These are phyloP conservation scores for Scedosporium aurantiacum DNA, from an alignment of 2,329 filamentous ascomycete genomes.

Conservation along the genomic window DNA sequence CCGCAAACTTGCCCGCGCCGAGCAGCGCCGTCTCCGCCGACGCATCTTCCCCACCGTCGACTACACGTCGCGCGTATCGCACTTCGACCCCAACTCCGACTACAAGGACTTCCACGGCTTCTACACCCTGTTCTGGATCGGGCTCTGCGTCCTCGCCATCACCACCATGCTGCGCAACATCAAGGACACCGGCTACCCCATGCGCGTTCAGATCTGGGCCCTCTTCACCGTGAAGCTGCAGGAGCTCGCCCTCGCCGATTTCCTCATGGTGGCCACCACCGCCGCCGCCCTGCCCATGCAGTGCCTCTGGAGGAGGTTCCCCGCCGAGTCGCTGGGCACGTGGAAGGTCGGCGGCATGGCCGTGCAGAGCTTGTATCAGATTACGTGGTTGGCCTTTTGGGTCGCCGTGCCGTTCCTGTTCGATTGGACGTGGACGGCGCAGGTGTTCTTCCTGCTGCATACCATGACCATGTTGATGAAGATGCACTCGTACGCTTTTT, in stretches of 20 bases:
- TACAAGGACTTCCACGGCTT: conserved; percentile 94
- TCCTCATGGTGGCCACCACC: conserved; percentile 72
- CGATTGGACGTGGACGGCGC: conserved; percentile 92
- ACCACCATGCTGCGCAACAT: conserved; percentile 88
- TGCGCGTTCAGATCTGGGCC: conserved; percentile 78
- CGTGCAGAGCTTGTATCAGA: conserved; percentile 74
- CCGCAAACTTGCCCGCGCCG: conserved; percentile 70
- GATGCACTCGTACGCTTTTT: conserved; percentile 97
- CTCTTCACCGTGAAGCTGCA: conserved; percentile 82
- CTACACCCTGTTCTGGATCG: conserved; percentile 97
- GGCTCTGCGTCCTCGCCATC: conserved; percentile 89
- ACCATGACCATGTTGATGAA: conserved; percentile 93
- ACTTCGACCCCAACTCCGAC: conserved; percentile 87
- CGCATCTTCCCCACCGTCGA: conserved; percentile 89
- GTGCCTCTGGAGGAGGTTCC: conserved; percentile 45
- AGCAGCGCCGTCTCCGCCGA: conserved; percentile 67
- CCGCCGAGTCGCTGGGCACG: conserved; percentile 41
- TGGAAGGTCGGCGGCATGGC: conserved; percentile 73
- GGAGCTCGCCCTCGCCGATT: conserved; percentile 74
- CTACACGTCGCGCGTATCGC: conserved; percentile 80
- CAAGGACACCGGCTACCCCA: conserved; percentile 81
- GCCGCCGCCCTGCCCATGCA: conserved; percentile 65
- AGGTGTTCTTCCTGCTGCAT: conserved; percentile 89
- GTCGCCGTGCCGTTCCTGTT: conserved; percentile 73
- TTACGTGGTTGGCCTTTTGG: conserved; percentile 71